These are phyloP conservation scores for Poa pratensis DNA, from an alignment of 176 grass and related monocot genomes.

Conservation along the genomic window DNA sequence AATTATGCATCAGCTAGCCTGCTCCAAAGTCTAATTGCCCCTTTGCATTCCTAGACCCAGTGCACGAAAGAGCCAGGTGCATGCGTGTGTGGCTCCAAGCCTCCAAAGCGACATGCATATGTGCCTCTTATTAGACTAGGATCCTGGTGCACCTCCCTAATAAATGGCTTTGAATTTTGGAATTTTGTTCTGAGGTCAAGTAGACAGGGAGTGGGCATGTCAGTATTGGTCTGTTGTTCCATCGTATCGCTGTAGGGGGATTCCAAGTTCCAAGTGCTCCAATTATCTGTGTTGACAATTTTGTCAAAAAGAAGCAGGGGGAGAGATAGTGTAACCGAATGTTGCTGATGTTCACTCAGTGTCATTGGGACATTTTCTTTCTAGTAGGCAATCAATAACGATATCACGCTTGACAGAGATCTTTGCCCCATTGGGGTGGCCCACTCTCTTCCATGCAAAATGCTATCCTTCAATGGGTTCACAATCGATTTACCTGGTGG, in stretches of 20 bases:
- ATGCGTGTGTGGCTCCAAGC: not conserved
- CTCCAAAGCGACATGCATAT: not conserved
- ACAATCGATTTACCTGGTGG: constrained; percentile 36
- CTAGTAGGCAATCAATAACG: constrained; percentile 1
- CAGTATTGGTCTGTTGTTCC: constrained; percentile 36
- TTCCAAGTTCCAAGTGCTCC: constrained; percentile 46
- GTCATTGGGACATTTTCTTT: constrained; percentile 40
- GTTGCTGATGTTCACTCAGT: constrained; percentile 34
- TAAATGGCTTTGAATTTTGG: constrained; percentile 31
- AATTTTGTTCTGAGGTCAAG: constrained; percentile 42
- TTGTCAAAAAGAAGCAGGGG: constrained; percentile 48
- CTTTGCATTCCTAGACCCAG: constrained; percentile 31
- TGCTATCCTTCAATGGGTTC: constrained; percentile 28
- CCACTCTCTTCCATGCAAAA: constrained; percentile 41
- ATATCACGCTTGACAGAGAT: constrained; percentile 31
- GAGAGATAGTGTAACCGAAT: constrained; percentile 23
- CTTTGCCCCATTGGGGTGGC: constrained; percentile 27
- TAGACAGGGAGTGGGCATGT: constrained; percentile 22
- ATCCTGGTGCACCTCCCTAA: constrained; percentile 7
- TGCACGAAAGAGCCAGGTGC: constrained; percentile 20
- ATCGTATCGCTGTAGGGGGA: constrained; percentile 35
- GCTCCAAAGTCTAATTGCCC: not conserved
- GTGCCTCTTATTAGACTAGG: constrained; percentile 44
- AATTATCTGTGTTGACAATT: constrained; percentile 61
- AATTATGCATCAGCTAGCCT: not conserved